Conservation (phyloP, 345 rosid species). For the Turritis glabra region DNA sequence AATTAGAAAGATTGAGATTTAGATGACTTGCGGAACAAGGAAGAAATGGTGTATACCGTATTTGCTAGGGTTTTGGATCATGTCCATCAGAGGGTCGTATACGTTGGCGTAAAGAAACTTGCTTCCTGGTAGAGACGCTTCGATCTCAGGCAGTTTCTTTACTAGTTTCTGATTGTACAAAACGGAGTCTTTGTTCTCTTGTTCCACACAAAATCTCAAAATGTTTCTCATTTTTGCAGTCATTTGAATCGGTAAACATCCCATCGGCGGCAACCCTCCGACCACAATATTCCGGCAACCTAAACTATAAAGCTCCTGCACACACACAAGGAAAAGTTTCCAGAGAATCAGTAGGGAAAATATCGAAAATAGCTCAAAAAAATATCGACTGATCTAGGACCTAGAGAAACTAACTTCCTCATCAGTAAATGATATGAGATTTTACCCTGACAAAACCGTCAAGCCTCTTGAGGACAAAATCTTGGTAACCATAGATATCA, state of each 20-base stretch:
- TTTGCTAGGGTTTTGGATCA: constrained; percentile 44
- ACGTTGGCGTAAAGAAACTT: constrained; percentile 45
- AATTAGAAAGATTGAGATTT: neutral
- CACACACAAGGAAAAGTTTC: neutral
- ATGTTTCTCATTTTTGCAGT: neutral
- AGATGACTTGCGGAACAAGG: neutral
- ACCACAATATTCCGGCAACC: constrained; percentile 48
- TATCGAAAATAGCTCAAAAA: neutral
- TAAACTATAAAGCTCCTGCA: constrained; percentile 48
- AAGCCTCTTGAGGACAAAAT: constrained; percentile 43
- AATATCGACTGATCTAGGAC: neutral
- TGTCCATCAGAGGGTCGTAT: constrained; percentile 45
- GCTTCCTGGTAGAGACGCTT: constrained; percentile 43
- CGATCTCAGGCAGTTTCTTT: constrained; percentile 31
- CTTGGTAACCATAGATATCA: constrained; percentile 42
- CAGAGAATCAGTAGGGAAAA: neutral
- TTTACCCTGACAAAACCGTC: constrained; percentile 44
- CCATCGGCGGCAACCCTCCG: constrained; percentile 60
- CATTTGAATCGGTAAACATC: constrained; percentile 61
- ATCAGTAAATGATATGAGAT: no score
- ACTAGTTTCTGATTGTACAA: constrained; percentile 50
- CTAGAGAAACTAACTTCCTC: neutral
- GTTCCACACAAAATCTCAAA: neutral
- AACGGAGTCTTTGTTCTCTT: constrained; percentile 48
- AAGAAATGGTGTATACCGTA: constrained; percentile 36